Conservation (phyloP, 2,329 filamentous ascomycete genomes). For the Aspergillus latus region DNA sequence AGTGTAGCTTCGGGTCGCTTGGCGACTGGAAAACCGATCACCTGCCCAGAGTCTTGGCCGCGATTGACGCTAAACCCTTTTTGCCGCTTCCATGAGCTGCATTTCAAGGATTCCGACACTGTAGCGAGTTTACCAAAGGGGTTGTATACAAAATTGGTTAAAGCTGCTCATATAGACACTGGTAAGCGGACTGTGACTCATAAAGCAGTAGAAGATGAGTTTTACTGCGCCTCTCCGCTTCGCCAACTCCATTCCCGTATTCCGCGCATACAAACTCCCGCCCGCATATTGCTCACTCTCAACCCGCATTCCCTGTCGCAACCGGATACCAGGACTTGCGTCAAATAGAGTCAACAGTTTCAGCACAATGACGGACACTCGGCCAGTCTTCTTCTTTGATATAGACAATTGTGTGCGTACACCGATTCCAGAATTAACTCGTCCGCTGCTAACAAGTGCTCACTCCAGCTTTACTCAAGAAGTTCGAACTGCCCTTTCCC, state of each 20-base stretch:
- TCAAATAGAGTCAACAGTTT: conserved; percentile 8
- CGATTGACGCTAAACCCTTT: conserved; percentile 19
- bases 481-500: conserved; percentile 53
- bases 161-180: not conserved
- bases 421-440: not conserved
- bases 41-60: conserved; percentile 7
- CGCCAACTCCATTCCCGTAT: not conserved
- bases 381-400: conserved; percentile 74
- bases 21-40: conserved; percentile 11
- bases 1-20: conserved; percentile 1
- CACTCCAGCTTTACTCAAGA: conserved; percentile 71
- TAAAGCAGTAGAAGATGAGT: not conserved
- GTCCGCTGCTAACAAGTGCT: conserved; percentile 16
- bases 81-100: conserved; percentile 3
- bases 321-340: conserved; percentile 25
- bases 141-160: not conserved
- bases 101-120: not conserved
- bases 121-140: not conserved
- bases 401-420: conserved; percentile 87
- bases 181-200: conserved; percentile 2
- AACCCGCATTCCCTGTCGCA: conserved; percentile 8
- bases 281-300: conserved; percentile 1
- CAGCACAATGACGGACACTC: conserved; percentile 33
- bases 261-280: not conserved
- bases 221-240: not conserved